Percentiles rank a stretch among this genome's conserved stretches.
These are phyloP conservation scores for Pyrenochaeta sp. DNA, from an alignment of 2,329 filamentous ascomycete genomes.

Conservation along the genomic window DNA sequence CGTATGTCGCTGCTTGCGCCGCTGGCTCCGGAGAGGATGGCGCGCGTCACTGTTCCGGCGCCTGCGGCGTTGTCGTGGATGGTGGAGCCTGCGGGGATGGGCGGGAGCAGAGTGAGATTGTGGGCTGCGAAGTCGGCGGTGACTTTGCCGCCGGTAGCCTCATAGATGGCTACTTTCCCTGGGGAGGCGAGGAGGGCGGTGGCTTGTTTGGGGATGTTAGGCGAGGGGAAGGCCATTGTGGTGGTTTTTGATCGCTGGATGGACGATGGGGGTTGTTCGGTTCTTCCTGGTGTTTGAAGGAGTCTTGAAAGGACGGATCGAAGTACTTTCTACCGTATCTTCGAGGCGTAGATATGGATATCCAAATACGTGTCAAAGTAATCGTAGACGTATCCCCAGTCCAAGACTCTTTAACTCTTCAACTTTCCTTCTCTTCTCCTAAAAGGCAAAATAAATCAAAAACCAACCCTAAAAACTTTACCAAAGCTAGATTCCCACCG, in stretches of 20 bases:
- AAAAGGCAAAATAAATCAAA: too few relatives aligned
- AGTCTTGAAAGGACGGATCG: too few relatives aligned
- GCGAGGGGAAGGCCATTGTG: constrained; percentile 21
- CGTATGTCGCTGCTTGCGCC: constrained; percentile 14
- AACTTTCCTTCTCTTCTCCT: too few relatives aligned
- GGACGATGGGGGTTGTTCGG: too few relatives aligned
- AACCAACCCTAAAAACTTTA: too few relatives aligned
- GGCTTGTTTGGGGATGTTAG: constrained; percentile 31
- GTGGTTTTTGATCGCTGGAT: not conserved
- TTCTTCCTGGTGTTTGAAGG: too few relatives aligned
- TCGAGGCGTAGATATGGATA: too few relatives aligned
- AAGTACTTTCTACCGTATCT: too few relatives aligned
- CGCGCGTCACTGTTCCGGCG: constrained; percentile 36
- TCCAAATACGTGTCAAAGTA: too few relatives aligned
- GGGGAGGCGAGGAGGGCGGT: constrained; percentile 27
- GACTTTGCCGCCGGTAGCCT: constrained; percentile 36
- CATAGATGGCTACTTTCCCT: constrained; percentile 37
- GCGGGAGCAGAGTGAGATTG: constrained; percentile 34
- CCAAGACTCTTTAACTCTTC: too few relatives aligned
- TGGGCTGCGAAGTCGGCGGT: constrained; percentile 35
- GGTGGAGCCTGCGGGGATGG: constrained; percentile 32
- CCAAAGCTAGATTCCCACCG: too few relatives aligned
- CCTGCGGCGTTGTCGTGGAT: constrained; percentile 48
- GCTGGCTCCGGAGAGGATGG: constrained; percentile 22
- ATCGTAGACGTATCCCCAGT: too few relatives aligned